Evolutionary conservation across 495 filamentous ascomycete species (phyloP), one percentile per base, ranked within the genome.

Genomic region (Xylaria sp.): DNA sequence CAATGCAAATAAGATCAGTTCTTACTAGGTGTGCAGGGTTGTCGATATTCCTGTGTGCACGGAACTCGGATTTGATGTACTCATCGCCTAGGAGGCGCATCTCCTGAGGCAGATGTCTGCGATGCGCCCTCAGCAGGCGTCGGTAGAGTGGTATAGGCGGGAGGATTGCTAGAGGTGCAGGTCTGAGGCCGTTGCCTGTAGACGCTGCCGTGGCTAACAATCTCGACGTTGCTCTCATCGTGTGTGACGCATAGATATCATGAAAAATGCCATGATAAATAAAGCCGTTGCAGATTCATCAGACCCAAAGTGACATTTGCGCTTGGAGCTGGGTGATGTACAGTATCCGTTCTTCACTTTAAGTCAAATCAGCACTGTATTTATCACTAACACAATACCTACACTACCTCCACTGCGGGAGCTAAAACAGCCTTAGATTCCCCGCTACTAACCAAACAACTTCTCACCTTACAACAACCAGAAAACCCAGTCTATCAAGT

Each of bases 121-220:
- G 88, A 81, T 99, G 97, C 0, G 93, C 89, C 71, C 97, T 91
- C 24, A 99, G 85, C 41, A 99, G 75, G 24, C 96, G 89, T 43
- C 96, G 88, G 80, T 98, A 99, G 9, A 99, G 87, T 9, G 91
- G 93, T 41, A 98, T 91, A 1, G 97, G 97, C 4, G 97, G 97
- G 55, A 98, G 86, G 37, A 99, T 88, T 66, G 93, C 93, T 80
- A 93, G 83, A 11, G 88, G 86, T 2, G 87, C 85, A 12, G 91
- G 87, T 71, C 68, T 69, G n/a, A 84, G 50, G n/a, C 76, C 79
- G 15, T 78, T 77, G 21, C 70, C 65, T 53, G 24, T 55, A 8
- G 74, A 37, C 15, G 72, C 50, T 5, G 78, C 68, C 61, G 79
- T 79, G 2, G 83, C 83, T 55, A 79, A 68, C 19, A 77, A 72